phyloP scores from a whole-genome alignment of 495 filamentous ascomycete species.

The Opeltia flavorubescens region DNA sequence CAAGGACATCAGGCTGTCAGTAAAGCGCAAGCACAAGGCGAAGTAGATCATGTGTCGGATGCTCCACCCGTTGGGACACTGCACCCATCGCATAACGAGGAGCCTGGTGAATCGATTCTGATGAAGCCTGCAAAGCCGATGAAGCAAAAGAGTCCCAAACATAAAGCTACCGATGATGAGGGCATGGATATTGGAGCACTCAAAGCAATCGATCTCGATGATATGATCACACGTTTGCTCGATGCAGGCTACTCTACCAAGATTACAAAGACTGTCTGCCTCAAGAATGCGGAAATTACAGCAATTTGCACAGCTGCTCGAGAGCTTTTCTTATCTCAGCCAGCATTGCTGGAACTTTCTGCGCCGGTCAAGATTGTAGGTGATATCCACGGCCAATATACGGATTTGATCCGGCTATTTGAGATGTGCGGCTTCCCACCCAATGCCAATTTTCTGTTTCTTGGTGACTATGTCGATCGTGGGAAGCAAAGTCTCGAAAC shows the following conservation, averaged over 20 bases:
- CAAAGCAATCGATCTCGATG: constrained; percentile 86
- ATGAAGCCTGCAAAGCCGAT: constrained; percentile 56
- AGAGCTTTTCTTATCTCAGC: constrained; percentile 83
- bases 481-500: constrained; percentile 97
- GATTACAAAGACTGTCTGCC: constrained; percentile 88
- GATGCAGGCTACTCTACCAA: constrained; percentile 94
- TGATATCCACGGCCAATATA: constrained; percentile 96
- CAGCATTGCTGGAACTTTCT: constrained; percentile 78
- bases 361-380: constrained; percentile 99
- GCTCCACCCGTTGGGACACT: constrained; percentile 55
- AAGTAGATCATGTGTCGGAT: constrained; percentile 95
- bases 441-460: constrained; percentile 83
- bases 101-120: constrained; percentile 65
- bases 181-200: constrained; percentile 57
- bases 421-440: constrained; percentile 99
- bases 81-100: constrained; percentile 30
- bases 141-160: constrained; percentile 27
- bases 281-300: constrained; percentile 94
- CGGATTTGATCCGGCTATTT: constrained; percentile 92
- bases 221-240: constrained; percentile 88
- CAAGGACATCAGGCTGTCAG: constrained; percentile 63
- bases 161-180: constrained; percentile 13
- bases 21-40: constrained; percentile 69
- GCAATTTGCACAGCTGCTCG: constrained; percentile 79
- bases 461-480: constrained; percentile 95